Base-by-base conservation (phyloP, 2,329 filamentous ascomycete genomes). In the Pestalotiopsis sp. region DNA sequence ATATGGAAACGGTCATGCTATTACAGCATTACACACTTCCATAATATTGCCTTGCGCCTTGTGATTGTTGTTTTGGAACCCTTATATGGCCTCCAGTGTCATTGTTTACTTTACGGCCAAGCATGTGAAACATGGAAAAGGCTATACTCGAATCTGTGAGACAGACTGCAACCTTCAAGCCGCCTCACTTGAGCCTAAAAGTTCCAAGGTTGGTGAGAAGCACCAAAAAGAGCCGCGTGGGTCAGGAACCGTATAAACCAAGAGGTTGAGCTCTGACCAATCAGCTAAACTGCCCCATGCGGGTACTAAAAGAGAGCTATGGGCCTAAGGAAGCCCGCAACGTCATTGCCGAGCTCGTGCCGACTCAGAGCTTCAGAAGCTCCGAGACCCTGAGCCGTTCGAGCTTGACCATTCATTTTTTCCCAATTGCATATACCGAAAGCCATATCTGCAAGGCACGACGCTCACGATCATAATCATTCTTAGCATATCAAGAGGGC, bases 331-430 rank as follows among this genome's bases (percentile, higher is more conserved):
- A 25, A 36, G 12, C 27, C 59, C 14, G 27, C 20, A 70, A 70
- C 68, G 68, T 70, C 68, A 70, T 68, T 70, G 63, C 65, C 65
- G 65, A 69, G 65, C 63, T 66, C 23, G n/a, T 41, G 36, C 45
- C 60, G 65, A 41, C 45, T 49, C 23, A 68, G 27, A 14, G 36
- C 20, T 20, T 39, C 23, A 25, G 31, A 57, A 67, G 66, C 66
- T 67, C 57, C 56, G 39, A 27, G 25, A 52, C 52, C 64, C 13
- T 31, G 17, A 17, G 45, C 45, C 45, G 20, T 14, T n/a, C 45
- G 17, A 52, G 17, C 45, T n/a, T n/a, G 45, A 52, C 45, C 45
- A 52, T n/a, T n/a, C 20, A 52, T n/a, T 52, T 52, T 49, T 52
- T 39, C 31, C 13, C 25, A 17, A n/a, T 58, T 57, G 45, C 25